Percentiles rank a stretch among this genome's conserved stretches.
Conservation (phyloP, 192 early-diverging fungal genomes). For the Backusella macrospora region DNA sequence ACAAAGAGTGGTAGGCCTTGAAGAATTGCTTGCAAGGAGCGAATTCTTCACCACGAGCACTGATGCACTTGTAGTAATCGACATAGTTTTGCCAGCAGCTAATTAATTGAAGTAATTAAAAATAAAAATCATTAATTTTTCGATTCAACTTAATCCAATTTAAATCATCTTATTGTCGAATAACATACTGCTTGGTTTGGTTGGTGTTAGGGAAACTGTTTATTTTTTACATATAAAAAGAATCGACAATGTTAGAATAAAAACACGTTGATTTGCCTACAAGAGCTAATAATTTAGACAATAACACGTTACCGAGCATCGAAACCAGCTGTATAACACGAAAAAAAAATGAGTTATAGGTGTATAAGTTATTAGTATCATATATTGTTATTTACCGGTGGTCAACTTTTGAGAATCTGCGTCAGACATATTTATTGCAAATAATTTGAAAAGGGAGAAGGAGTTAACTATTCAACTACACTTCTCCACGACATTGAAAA, state of each 20-base stretch:
- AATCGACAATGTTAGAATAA: neutral
- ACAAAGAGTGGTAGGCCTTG: slow-evolving; percentile 81
- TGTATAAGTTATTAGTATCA: neutral
- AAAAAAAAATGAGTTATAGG: neutral
- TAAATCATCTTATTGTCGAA: neutral
- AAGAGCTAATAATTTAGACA: neutral
- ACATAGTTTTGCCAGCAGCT: slow-evolving; percentile 99
- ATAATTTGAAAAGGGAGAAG: slow-evolving; percentile 25
- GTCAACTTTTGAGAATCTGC: slow-evolving; percentile 30
- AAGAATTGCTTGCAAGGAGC: slow-evolving; percentile 92
- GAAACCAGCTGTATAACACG: slow-evolving; percentile 49
- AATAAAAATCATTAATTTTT: neutral
- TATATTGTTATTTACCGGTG: slow-evolving; percentile 26
- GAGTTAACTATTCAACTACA: slow-evolving; percentile 11
- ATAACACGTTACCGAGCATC: slow-evolving; percentile 55
- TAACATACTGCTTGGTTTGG: slow-evolving; percentile 85
- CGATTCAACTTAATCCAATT: neutral
- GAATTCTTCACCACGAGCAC: slow-evolving; percentile 95
- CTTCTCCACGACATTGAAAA: slow-evolving; percentile 12
- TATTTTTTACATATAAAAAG: slow-evolving; percentile 32
- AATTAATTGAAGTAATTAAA: slow-evolving; percentile 11
- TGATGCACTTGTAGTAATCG: slow-evolving; percentile 91
- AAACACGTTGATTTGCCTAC: neutral
- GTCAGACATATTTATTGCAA: slow-evolving; percentile 35
- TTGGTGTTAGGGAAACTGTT: slow-evolving; percentile 95